Conservation (phyloP, 495 filamentous ascomycete genomes). For the Aspergillus sparsus region DNA sequence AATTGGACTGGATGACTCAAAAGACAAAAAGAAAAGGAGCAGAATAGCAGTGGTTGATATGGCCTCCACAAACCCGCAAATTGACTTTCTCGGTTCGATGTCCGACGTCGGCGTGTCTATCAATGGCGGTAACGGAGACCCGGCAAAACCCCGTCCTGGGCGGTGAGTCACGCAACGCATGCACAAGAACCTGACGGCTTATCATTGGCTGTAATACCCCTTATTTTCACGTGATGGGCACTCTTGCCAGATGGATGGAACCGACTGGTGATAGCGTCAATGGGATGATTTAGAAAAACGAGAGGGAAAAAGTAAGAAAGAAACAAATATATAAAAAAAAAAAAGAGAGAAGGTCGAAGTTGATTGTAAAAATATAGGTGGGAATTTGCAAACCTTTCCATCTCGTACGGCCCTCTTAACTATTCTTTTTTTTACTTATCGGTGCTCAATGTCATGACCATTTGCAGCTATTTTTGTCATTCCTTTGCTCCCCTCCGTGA, state of each 20-base stretch:
- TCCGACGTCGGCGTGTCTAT: slow-evolving; percentile 23
- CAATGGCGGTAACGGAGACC: slow-evolving; percentile 10
- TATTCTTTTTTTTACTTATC: not conserved
- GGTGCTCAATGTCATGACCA: slow-evolving; percentile 1
- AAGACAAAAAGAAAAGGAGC: slow-evolving; percentile 7
- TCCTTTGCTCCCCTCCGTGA: slow-evolving; percentile 4
- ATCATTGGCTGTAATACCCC: not conserved
- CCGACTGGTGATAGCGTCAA: no score
- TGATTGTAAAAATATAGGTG: not conserved
- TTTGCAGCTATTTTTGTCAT: slow-evolving; percentile 6
- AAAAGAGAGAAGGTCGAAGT: no score
- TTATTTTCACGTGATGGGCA: slow-evolving; percentile 18
- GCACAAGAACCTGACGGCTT: not conserved
- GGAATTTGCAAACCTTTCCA: not conserved
- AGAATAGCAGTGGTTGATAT: slow-evolving; percentile 4
- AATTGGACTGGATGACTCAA: slow-evolving; percentile 5
- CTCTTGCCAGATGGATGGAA: no score
- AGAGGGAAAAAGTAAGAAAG: no score
- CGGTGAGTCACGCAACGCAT: slow-evolving; percentile 11
- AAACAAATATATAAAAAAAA: no score
- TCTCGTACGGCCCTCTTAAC: not conserved
- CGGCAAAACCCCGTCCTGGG: slow-evolving; percentile 15
- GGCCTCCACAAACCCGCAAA: slow-evolving; percentile 11
- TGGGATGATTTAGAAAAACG: no score
- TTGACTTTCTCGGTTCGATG: slow-evolving; percentile 12